Evolutionary conservation across 306 rosid species (phyloP).

Genomic region (Hylodesmum podocarpum): DNA sequence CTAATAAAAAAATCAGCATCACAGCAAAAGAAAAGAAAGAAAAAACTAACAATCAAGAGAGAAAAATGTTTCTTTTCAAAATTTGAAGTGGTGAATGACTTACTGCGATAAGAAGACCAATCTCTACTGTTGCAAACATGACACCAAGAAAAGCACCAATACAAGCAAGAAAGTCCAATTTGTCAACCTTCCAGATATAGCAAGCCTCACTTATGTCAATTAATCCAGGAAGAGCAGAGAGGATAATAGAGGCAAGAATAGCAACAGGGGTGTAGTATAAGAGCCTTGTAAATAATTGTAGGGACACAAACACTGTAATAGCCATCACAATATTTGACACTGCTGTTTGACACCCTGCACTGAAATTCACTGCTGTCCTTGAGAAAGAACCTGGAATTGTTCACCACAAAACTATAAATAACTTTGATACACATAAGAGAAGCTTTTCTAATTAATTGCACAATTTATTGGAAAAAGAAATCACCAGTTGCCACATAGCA

Average conservation of each 20-base stretch:
- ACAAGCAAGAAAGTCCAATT: slow-evolving; percentile 72
- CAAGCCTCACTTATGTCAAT: slow-evolving; percentile 54
- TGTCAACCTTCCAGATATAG: slow-evolving; percentile 77
- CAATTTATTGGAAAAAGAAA: not conserved
- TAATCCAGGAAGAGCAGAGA: slow-evolving; percentile 80
- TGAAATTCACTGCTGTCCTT: slow-evolving; percentile 75
- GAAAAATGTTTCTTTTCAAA: not conserved
- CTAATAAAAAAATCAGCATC: not conserved
- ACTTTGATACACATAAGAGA: not conserved
- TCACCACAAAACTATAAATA: not conserved
- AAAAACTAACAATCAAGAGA: not conserved
- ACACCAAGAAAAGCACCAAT: slow-evolving; percentile 70
- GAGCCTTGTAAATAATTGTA: slow-evolving; percentile 58
- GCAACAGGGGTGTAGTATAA: slow-evolving; percentile 76
- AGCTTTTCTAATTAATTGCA: not conserved
- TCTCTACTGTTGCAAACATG: slow-evolving; percentile 64
- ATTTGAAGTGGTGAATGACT: not conserved
- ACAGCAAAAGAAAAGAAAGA: not conserved
- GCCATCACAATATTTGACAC: slow-evolving; percentile 88
- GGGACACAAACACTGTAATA: slow-evolving; percentile 55
- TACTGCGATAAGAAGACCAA: slow-evolving; percentile 77
- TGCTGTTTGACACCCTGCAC: slow-evolving; percentile 70
- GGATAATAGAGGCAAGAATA: slow-evolving; percentile 72
- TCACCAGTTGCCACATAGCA: slow-evolving; percentile 86
- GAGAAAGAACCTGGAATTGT: slow-evolving; percentile 68